Conservation (phyloP, 495 filamentous ascomycete genomes). For the Lasiosphaeria miniovina region DNA sequence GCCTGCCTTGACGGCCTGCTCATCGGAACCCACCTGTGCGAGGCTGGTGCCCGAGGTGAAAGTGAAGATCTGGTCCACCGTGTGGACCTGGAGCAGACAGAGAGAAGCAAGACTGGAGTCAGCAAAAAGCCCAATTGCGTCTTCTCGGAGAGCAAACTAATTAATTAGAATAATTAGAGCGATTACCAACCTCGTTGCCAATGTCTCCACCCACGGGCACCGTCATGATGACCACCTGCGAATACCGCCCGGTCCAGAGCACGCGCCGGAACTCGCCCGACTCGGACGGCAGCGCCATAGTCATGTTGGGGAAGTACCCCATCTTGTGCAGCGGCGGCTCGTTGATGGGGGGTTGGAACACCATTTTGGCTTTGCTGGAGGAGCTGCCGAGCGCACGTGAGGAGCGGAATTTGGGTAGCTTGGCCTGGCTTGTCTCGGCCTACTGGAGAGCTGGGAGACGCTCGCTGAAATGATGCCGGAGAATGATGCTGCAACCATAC, state of each 20-base stretch:
- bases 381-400: neutral
- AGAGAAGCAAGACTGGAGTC: neutral
- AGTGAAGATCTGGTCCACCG: constrained; percentile 62
- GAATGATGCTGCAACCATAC: neutral
- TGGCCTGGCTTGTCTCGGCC: neutral
- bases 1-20: constrained; percentile 55
- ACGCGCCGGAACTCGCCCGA: constrained; percentile 60
- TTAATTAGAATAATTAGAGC: too few species aligned
- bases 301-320: constrained; percentile 56
- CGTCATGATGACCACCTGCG: constrained; percentile 62
- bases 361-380: constrained; percentile 14
- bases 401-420: neutral
- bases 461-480: neutral
- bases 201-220: constrained; percentile 62
- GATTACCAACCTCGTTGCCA: constrained; percentile 54
- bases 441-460: neutral
- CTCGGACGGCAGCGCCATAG: constrained; percentile 44
- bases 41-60: constrained; percentile 57
- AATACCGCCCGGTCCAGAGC: constrained; percentile 59
- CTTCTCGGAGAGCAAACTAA: too few species aligned
- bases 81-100: constrained; percentile 27
- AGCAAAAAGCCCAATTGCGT: too few species aligned
- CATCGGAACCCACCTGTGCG: constrained; percentile 57
- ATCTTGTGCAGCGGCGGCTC: constrained; percentile 54
- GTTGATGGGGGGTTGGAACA: constrained; percentile 24